Evolutionary conservation across 148 eudicot species (phyloP).

Genomic region (Vaccinium macrocarpon): DNA sequence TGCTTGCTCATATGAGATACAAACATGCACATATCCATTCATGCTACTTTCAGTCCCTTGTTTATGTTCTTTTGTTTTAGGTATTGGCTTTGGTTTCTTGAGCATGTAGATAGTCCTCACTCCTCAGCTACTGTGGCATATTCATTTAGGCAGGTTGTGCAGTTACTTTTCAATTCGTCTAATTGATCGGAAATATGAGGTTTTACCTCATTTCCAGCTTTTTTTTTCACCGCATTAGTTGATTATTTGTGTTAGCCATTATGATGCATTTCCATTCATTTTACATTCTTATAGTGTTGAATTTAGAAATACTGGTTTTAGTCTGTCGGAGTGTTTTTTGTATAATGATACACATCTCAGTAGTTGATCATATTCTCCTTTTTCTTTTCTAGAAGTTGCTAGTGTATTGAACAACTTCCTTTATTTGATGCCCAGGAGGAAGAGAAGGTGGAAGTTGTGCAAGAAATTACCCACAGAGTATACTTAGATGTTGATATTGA

Average conservation of each 20-base stretch:
- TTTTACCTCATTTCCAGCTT: background rate
- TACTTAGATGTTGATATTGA: constrained; percentile 95
- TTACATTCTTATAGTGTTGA: background rate
- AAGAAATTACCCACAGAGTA: constrained; percentile 82
- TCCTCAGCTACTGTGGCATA: background rate
- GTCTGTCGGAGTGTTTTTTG: background rate
- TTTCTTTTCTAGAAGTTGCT: constrained; percentile 4
- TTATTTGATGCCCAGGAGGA: constrained; percentile 34
- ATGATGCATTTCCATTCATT: background rate
- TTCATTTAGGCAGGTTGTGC: background rate
- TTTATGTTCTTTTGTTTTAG: background rate
- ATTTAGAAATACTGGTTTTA: background rate
- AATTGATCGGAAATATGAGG: background rate
- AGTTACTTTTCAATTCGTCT: background rate
- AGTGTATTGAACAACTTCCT: constrained; percentile 9
- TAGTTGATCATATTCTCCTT: background rate
- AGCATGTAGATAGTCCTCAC: background rate
- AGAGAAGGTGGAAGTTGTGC: constrained; percentile 45
- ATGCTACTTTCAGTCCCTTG: background rate
- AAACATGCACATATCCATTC: background rate
- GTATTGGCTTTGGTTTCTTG: constrained; percentile 3
- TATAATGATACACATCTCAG: background rate
- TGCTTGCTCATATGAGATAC: background rate
- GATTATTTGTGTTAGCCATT: background rate
- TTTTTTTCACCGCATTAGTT: background rate